Base-by-base conservation (phyloP, 2,329 filamentous ascomycete genomes). In the Alternaria ethzedia region DNA sequence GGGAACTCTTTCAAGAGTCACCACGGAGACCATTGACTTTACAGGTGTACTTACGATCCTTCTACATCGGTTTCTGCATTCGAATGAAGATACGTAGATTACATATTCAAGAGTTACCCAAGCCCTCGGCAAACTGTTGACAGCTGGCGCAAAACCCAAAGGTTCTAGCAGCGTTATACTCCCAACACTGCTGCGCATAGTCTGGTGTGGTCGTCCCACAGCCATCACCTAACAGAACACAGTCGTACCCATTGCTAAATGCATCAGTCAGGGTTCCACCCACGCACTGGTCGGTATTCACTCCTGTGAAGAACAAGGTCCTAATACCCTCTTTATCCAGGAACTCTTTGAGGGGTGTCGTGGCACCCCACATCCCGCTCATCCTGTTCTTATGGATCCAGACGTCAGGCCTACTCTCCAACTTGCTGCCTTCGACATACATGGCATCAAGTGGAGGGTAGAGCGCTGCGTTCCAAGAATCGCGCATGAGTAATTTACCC, bases 261-360 rank as follows among this genome's bases (percentile, higher is more conserved):
- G 79, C 77, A 67, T 82, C 81, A 10, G 77, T 80, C 56, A 82
- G 63, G 6, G 80, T 82, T 0, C 80, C 80, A 3, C 81, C 77
- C 13, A 83, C 76, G 59, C 81, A 82, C 67, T 82, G 81, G 69
- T 82, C 80, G 41, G 81, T 82, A 67, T 82, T 82, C 13, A 82
- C 78, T 5, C 81, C 81, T 2, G 79, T 73, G 59, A 82, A 82
- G 3, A 82, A 70, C 59, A 81, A 64, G 12, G 80, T 82, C 70
- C 73, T 75, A 60, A 82, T 80, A 3, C 77, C 79, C 46, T 80
- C 76, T 52, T 75, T 64, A n/a, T 78, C 70, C 17, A 82, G 60
- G 69, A 79, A 82, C 58, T 76, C 72, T 64, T 82, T 76, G 46
- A 78, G 72, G 0, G 69, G 69, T 13, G 79, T 75, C 8, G 70